Evolutionary conservation across 78 protist genomes (phyloP), one percentile per base, ranked within the genome.

Genomic region (Planoprotostelium fungivorum): DNA sequence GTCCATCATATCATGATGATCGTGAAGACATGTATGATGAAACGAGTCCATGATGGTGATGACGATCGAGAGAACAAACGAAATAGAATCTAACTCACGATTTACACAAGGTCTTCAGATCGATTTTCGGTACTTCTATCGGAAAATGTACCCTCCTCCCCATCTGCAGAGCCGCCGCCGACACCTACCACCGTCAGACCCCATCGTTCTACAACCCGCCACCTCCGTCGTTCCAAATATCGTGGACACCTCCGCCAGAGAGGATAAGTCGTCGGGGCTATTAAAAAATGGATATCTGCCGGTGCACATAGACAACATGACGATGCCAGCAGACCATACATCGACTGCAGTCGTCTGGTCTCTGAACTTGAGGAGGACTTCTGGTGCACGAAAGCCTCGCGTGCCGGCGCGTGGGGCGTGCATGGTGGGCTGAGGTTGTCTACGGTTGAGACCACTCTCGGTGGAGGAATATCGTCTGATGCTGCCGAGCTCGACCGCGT

Each of bases 371-470:
- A 94, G 83, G 83, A 96, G 86, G 23, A 96, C 92, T 90, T 96
- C 97, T 38, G 97, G 97, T 88, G 97, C 97, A 38, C 97, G 86
- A 63, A 90, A 96, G 36, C 96, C 96, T 73, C 94, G 86, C 0
- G 97, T 94, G 28, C 97, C 97, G 28, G 96, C 94, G n/a, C 96
- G 87, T 38, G 96, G 89, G 36, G 96, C 96, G 86, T 89, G 94
- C 73, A 51, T 51, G 73, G 5, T 51, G 5, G 73, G 73, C 16
- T 51, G 73, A 5, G 5, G 73, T 16, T 25, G 73, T 16, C 5
- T 25, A 5, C 73, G 73, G 16, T 16, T 16, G 73, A 5, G 31
- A 5, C 5, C 16, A 25, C 73, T 16, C 16, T 51, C 73, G 5
- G 73, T 51, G 16, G 31, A 25, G 73, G 16, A 25, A 16, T 16